A percentile compares a stretch with the other conserved stretches of the same genome.
phyloP scores from a whole-genome alignment of 192 early-diverging fungal species.

The Dissophora globulifera region DNA sequence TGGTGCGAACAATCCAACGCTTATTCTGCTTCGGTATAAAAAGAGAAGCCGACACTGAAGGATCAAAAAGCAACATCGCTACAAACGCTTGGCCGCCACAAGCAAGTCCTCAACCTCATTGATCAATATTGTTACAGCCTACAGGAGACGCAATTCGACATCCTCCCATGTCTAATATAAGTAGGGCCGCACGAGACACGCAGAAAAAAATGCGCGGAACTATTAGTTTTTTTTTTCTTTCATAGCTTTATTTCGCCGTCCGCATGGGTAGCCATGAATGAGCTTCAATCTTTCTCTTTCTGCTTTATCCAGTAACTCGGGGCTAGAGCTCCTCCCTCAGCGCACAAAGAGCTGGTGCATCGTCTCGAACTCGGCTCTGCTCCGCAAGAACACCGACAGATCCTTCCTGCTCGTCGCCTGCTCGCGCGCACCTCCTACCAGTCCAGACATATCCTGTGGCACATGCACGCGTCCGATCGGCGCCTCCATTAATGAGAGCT shows the following conservation, averaged over 20 bases:
- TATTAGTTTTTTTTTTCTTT: constrained; percentile 28
- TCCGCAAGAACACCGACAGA: constrained; percentile 40
- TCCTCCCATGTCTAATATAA: no score
- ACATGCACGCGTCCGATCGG: constrained; percentile 44
- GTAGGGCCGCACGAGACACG: no score
- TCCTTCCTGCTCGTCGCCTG: constrained; percentile 25
- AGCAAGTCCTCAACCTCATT: no score
- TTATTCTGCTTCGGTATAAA: constrained; percentile 80
- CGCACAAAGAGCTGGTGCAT: constrained; percentile 54
- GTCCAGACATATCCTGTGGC: constrained; percentile 29
- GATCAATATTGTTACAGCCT: no score
- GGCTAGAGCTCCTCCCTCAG: neutral
- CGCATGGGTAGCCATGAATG: no score
- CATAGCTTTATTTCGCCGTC: constrained; percentile 5
- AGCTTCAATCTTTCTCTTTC: neutral
- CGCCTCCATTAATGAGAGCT: constrained; percentile 38
- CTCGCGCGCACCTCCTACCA: constrained; percentile 28
- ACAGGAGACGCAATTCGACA: no score
- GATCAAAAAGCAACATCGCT: constrained; percentile 6
- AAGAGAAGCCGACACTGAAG: constrained; percentile 6
- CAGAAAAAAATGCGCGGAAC: constrained; percentile 40
- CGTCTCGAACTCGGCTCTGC: constrained; percentile 42
- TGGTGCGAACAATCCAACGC: constrained; percentile 90
- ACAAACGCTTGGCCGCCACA: constrained; percentile 1
- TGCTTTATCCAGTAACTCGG: no score